These are phyloP conservation scores for Micromonas pusilla DNA, from an alignment of 139 green algal species.

Conservation along the genomic window DNA sequence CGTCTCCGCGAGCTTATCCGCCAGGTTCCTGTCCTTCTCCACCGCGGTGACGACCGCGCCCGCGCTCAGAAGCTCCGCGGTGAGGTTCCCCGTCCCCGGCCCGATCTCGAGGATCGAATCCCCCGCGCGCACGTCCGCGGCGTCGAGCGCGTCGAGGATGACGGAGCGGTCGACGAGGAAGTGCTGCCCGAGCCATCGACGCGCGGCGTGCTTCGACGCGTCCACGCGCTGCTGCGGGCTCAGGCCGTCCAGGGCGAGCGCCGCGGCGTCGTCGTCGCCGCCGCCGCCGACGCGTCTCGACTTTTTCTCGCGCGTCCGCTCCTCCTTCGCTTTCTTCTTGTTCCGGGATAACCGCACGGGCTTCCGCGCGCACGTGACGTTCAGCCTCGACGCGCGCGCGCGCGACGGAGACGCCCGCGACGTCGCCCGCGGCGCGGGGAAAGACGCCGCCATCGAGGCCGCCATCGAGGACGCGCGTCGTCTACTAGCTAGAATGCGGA, in stretches of 20 bases:
- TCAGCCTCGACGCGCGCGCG: background rate
- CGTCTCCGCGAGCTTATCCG: conserved; percentile 39
- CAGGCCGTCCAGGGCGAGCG: background rate
- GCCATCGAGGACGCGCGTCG: too few species aligned
- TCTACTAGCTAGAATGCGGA: too few species aligned
- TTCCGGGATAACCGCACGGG: background rate
- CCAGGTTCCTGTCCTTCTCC: conserved; percentile 83
- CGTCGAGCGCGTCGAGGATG: conserved; percentile 54
- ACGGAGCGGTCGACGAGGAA: conserved; percentile 79
- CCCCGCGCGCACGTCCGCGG: conserved; percentile 49
- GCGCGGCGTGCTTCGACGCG: conserved; percentile 3
- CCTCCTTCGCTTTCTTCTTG: conserved; percentile 16
- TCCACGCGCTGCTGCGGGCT: background rate
- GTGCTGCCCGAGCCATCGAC: conserved; percentile 63
- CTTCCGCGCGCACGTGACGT: background rate
- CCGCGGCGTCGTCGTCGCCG: background rate
- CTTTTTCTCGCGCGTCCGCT: background rate
- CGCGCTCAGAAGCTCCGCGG: conserved; percentile 58
- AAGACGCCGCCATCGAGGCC: too few species aligned
- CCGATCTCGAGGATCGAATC: conserved; percentile 85
- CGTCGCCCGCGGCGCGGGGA: too few species aligned
- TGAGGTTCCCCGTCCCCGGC: conserved; percentile 82
- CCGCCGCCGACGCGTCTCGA: background rate
- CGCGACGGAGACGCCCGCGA: too few species aligned
- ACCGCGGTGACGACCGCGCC: conserved; percentile 71